A percentile compares a stretch with the other conserved stretches of the same genome.
These are phyloP conservation scores for Fusarium graminum DNA, from an alignment of 2,329 filamentous ascomycete genomes.

Conservation along the genomic window DNA sequence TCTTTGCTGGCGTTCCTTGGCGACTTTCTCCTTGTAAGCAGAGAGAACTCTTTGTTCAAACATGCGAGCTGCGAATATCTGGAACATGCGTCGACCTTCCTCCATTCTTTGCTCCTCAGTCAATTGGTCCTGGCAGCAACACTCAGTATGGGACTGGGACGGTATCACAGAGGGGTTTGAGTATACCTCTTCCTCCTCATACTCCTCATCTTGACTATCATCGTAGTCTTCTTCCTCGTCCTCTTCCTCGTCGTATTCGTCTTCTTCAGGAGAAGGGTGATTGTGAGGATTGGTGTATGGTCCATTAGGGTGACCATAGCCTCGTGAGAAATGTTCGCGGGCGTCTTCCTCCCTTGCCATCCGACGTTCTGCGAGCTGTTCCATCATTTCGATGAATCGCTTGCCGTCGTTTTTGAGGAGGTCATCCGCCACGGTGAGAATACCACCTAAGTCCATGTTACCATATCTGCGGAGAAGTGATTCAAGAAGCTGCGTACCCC, in stretches of 20 bases:
- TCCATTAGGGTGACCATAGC: conserved; percentile 72
- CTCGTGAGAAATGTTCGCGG: conserved; percentile 69
- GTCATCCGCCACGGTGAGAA: conserved; percentile 98
- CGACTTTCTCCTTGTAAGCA: conserved; percentile 98
- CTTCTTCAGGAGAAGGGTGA: conserved; percentile 82
- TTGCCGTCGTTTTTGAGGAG: conserved; percentile 98
- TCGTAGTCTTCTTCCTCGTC: conserved; percentile 72
- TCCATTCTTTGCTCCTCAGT: conserved; percentile 99
- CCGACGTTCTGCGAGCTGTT: conserved; percentile 94
- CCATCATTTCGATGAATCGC: conserved; percentile 99
- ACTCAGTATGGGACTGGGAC: conserved; percentile 59
- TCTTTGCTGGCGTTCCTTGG: conserved; percentile 89
- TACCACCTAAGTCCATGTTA: conserved; percentile 80
- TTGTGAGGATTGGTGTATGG: conserved; percentile 72
- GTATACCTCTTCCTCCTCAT: conserved; percentile 84
- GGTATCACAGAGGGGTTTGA: conserved; percentile 57
- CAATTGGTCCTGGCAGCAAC: conserved; percentile 83
- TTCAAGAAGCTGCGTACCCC: conserved; percentile 71
- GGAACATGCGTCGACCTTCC: conserved; percentile 97
- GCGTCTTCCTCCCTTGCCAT: conserved; percentile 98
- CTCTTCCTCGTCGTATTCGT: conserved; percentile 79
- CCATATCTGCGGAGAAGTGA: conserved; percentile 60
- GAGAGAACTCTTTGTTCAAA: conserved; percentile 97
- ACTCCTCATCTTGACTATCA: conserved; percentile 73
- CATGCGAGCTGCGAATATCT: conserved; percentile 99